Base-by-base conservation (phyloP, 768 basidiomycete species). In the Strobilomyces dryophilus region DNA sequence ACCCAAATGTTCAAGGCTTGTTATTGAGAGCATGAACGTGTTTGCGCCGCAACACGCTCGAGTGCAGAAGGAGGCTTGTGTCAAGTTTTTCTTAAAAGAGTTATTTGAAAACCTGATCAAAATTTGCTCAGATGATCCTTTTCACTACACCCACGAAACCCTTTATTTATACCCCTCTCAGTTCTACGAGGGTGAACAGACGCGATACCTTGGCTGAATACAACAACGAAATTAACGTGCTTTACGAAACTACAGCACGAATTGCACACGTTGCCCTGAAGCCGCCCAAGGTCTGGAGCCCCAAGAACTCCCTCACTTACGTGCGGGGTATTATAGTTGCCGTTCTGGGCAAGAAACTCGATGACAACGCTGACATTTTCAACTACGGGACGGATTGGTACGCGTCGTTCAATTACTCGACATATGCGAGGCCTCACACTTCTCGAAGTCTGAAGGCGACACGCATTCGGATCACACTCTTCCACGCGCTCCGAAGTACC, bases 381-480 rank as follows among this genome's bases (percentile, higher is more conserved):
- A 4, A 51, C 37, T 18, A 54, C 11, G 63, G 55, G 24, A 45
- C 3, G 15, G 47, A 64, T 24, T 50, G 56, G 62, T 58, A 43
- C 24, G 47, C 2, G 1, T 12, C 27, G n/a, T 39, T 44, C 10
- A 10, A 40, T 32, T 0, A 29, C 5, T 47, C 18, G 8, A 1
- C 24, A 32, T 10, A 8, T 18, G 18, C 10, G 15, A 12, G 37
- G 18, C 10, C 1, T 46, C 12, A 43, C 29, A 34, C 4, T 39
- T 5, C 48, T 49, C 11, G 0, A 45, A 79, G 78, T 49, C 45
- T 76, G 5, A 68, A 73, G 55, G 72, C 71, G 18, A 75, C 73
- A 0, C 73, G 70, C 61, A 73, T 76, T 27, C 72, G 74, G 4
- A 71, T 74, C 45, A 62, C 68, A 18, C 58, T 79, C 18, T 55